Base-by-base conservation (phyloP, 2,329 filamentous ascomycete genomes). In the Arthrobotrys sphaeroides region DNA sequence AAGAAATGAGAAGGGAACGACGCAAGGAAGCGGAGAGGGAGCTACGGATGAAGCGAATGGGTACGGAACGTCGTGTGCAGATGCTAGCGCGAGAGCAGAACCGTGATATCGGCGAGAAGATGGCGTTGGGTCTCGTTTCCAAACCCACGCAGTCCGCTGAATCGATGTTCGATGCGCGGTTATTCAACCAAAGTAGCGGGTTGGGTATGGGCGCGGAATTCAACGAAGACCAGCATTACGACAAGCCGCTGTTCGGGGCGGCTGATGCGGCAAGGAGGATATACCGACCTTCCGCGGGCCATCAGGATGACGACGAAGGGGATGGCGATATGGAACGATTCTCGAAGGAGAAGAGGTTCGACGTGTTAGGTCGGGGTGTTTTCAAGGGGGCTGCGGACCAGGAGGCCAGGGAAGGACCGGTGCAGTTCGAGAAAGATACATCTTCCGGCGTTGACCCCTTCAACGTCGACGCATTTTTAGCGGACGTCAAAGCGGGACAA, bases 221-320 rank as follows among this genome's bases (percentile, higher is more conserved):
- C 86, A 99, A 99, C 82, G 95, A 99, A 83, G 95, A 99, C 82
- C 95, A 99, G 81, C 89, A 90, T 0, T 99, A 98, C 84, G 95
- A 98, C 83, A 98, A 98, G 84, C 95, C 95, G 18, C 85, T 99
- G 5, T 99, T 99, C 82, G 94, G 94, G 0, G 94, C 95, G 12
- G 93, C 97, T 82, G 94, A 98, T 81, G 94, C 93, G 6, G 93
- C 97, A 80, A 95, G 89, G 84, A 94, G 90, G 82, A 98, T 99
- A 78, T 99, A 99, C 83, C 88, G 93, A 33, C 93, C 94, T 0
- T 88, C 88, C 91, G 22, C 86, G 87, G 45, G 89, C 90, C 68
- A 88, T 90, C 80, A 91, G 90, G 57, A 92, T 93, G 47, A 90
- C 70, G 43, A 90, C 68, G 92, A 93, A 57, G 94, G 91, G 0